A percentile compares a stretch with the other conserved stretches of the same genome.
These are phyloP conservation scores for Cryptococcus floricola DNA, from an alignment of 1,284 basidiomycete genomes.

Conservation along the genomic window DNA sequence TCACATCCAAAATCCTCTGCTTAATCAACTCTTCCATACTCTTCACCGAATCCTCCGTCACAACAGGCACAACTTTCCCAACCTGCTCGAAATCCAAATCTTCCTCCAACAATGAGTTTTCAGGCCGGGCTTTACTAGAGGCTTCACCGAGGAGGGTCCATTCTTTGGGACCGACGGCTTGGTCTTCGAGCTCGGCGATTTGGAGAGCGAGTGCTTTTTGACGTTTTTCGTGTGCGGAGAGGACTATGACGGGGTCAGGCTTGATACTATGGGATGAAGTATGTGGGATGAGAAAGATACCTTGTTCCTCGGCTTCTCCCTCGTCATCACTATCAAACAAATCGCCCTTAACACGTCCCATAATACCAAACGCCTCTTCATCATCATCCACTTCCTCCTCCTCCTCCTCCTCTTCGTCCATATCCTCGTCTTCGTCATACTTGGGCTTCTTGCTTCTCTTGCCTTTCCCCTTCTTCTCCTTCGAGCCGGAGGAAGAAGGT, in stretches of 20 bases:
- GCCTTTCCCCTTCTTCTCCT: conserved; percentile 40
- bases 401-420: conserved; percentile 1
- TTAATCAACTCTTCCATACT: conserved; percentile 89
- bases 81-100: conserved; percentile 91
- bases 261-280: neutral
- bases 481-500: neutral
- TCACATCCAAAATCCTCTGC: conserved; percentile 73
- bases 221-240: conserved; percentile 55
- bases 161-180: conserved; percentile 62
- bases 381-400: neutral
- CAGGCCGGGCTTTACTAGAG: conserved; percentile 71
- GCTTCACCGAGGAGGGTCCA: conserved; percentile 96
- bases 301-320: conserved; percentile 29
- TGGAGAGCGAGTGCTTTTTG: conserved; percentile 53
- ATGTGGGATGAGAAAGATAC: conserved; percentile 19
- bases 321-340: conserved; percentile 54
- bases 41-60: conserved; percentile 83
- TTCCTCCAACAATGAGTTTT: conserved; percentile 88
- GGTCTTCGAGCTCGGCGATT: conserved; percentile 55
- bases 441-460: conserved; percentile 36
- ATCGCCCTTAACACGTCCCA: conserved; percentile 53
- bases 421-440: conserved; percentile 30
- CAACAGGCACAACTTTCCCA: conserved; percentile 78
- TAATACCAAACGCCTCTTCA: conserved; percentile 40
- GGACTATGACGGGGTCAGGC: conserved; percentile 19